Evolutionary conservation across 805 yeast species (phyloP).

Genomic region (Cyberlindnera subsufficiens): DNA sequence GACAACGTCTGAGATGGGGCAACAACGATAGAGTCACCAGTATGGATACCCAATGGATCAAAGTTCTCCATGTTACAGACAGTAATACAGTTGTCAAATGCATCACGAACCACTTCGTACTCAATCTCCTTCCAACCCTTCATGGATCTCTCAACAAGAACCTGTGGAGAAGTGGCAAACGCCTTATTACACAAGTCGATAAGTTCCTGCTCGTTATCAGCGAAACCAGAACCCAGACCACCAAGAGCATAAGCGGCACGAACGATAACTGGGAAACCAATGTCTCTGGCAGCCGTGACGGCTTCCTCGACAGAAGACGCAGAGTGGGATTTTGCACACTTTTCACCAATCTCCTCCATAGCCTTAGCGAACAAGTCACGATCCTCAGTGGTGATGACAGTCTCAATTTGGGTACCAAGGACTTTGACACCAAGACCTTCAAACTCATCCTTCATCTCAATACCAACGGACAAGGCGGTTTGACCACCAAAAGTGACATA

Average conservation of each 20-base stretch:
- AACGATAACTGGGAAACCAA: constrained; percentile 93
- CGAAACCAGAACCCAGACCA: constrained; percentile 97
- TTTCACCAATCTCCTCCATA: constrained; percentile 91
- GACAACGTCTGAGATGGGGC: constrained; percentile 98
- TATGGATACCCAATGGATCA: constrained; percentile 97
- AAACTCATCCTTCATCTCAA: constrained; percentile 90
- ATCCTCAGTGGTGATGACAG: constrained; percentile 96
- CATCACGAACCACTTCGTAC: constrained; percentile 98
- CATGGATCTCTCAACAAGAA: constrained; percentile 91
- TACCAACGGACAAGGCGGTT: constrained; percentile 95
- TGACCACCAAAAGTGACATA: constrained; percentile 98
- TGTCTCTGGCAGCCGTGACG: constrained; percentile 71
- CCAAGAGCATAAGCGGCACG: constrained; percentile 98
- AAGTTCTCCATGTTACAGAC: constrained; percentile 99
- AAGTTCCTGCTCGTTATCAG: constrained; percentile 79
- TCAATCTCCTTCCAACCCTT: constrained; percentile 99
- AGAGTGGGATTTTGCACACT: constrained; percentile 91
- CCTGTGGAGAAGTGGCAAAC: constrained; percentile 94
- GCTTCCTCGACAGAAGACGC: constrained; percentile 81
- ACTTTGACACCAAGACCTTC: constrained; percentile 89
- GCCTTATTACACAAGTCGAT: constrained; percentile 83
- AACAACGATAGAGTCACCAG: constrained; percentile 98
- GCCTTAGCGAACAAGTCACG: constrained; percentile 93
- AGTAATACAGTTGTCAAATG: constrained; percentile 94
- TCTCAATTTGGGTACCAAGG: constrained; percentile 93